Conservation (phyloP, 2,329 filamentous ascomycete genomes). For the Botrytis fragariae region DNA sequence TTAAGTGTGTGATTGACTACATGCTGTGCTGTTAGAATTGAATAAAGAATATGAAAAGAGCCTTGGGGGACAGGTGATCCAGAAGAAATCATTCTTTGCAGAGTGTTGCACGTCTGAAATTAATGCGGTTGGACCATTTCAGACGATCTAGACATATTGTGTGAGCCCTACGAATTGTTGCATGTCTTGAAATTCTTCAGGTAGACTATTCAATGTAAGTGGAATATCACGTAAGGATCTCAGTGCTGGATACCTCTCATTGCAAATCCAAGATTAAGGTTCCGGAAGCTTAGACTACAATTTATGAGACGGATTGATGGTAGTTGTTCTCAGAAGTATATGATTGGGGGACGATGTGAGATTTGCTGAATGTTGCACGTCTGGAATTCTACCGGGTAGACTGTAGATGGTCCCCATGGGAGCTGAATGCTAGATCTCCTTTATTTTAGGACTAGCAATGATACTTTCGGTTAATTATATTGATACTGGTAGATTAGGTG, state of each 20-base stretch:
- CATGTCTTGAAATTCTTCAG: neutral
- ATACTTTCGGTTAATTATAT: neutral
- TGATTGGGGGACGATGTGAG: neutral
- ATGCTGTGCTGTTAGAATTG: neutral
- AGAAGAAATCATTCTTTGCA: neutral
- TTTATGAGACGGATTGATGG: no score
- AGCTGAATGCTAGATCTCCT: neutral
- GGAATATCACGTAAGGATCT: neutral
- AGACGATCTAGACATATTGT: no score
- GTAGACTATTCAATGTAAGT: neutral
- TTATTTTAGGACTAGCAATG: neutral
- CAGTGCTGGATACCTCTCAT: no score
- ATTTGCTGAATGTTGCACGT: neutral
- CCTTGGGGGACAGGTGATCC: neutral
- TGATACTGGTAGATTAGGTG: neutral
- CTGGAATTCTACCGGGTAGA: neutral
- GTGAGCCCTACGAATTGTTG: neutral
- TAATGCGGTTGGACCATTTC: neutral
- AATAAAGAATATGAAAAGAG: neutral
- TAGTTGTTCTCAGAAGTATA: neutral
- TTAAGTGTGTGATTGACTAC: neutral
- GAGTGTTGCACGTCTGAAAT: neutral
- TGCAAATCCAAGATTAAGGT: neutral
- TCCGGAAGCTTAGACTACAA: neutral
- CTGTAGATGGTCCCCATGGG: neutral